A percentile compares a stretch with the other conserved stretches of the same genome.
These are phyloP conservation scores for Pilatotrama ljubarskyi DNA, from an alignment of 768 basidiomycete species.

Conservation along the genomic window DNA sequence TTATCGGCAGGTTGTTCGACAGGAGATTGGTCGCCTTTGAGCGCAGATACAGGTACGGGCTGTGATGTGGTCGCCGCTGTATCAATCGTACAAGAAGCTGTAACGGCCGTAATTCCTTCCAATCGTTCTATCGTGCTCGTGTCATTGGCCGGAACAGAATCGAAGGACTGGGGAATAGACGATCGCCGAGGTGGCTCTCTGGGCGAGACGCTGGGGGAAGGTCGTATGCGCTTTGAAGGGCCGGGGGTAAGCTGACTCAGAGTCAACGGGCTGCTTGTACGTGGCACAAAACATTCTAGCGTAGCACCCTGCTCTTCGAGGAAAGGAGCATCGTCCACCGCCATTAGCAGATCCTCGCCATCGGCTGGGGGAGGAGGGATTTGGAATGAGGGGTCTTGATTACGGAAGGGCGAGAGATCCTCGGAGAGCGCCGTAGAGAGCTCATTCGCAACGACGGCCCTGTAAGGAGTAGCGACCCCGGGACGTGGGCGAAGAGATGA, in stretches of 20 bases:
- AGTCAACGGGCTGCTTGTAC: constrained; percentile 35
- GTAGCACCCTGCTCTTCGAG: constrained; percentile 11
- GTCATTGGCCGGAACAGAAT: not conserved
- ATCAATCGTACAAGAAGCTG: not conserved
- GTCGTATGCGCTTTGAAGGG: constrained; percentile 20
- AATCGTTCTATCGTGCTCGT: not conserved
- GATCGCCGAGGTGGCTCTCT: not conserved
- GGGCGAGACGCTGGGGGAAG: constrained; percentile 4
- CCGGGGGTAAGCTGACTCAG: constrained; percentile 45
- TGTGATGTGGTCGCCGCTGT: constrained; percentile 1
- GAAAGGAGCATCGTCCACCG: constrained; percentile 14
- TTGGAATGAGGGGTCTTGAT: constrained; percentile 25
- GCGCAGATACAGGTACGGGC: not conserved
- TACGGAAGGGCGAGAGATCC: constrained; percentile 18
- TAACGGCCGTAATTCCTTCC: not conserved
- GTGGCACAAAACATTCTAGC: not conserved
- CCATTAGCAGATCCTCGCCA: constrained; percentile 17
- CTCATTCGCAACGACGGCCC: constrained; percentile 15
- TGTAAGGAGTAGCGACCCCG: constrained; percentile 22
- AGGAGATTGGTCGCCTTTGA: not conserved
- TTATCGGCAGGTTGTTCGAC: not conserved
- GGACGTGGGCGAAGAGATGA: constrained; percentile 26
- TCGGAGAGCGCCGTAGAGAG: constrained; percentile 22
- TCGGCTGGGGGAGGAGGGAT: constrained; percentile 18
- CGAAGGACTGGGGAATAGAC: not conserved